A percentile compares a stretch with the other conserved stretches of the same genome.
These are phyloP conservation scores for Trichomonas gallinae DNA, from an alignment of 208 protist species.

Conservation along the genomic window DNA sequence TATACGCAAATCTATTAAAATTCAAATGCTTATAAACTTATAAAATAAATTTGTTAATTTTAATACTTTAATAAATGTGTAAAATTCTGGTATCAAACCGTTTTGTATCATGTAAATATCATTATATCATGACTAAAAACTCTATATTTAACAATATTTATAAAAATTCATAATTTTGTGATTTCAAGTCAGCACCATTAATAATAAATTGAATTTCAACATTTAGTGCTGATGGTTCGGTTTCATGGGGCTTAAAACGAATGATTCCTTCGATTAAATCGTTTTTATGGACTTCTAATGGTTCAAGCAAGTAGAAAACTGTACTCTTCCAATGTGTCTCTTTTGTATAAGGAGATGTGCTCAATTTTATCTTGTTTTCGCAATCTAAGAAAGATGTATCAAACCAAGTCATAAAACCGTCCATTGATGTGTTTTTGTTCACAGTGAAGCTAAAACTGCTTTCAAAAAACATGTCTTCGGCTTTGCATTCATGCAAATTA, in stretches of 20 bases:
- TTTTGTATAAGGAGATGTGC: constrained; percentile 45
- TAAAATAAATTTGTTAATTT: no score
- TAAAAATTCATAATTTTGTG: not conserved
- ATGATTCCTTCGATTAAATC: constrained; percentile 62
- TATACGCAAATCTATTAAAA: no score
- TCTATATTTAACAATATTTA: not conserved
- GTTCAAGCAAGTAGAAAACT: constrained; percentile 80
- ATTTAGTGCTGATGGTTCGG: constrained; percentile 76
- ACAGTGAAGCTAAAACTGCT: constrained; percentile 44
- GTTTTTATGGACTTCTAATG: constrained; percentile 55
- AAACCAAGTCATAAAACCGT: constrained; percentile 62
- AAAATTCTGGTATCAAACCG: no score
- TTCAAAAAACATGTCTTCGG: constrained; percentile 28
- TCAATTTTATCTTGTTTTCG: constrained; percentile 48
- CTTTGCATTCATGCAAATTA: constrained; percentile 53
- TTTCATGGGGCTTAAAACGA: constrained; percentile 59
- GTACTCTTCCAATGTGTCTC: constrained; percentile 82
- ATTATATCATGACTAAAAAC: no score
- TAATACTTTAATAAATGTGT: no score
- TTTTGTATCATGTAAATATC: no score
- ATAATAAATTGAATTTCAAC: constrained; percentile 44
- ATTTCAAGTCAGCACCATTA: not conserved
- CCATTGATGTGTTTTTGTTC: constrained; percentile 44
- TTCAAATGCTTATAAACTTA: no score
- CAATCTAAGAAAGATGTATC: constrained; percentile 53